Conservation (phyloP, 768 basidiomycete species). For the Rhodocollybia butyracea region DNA sequence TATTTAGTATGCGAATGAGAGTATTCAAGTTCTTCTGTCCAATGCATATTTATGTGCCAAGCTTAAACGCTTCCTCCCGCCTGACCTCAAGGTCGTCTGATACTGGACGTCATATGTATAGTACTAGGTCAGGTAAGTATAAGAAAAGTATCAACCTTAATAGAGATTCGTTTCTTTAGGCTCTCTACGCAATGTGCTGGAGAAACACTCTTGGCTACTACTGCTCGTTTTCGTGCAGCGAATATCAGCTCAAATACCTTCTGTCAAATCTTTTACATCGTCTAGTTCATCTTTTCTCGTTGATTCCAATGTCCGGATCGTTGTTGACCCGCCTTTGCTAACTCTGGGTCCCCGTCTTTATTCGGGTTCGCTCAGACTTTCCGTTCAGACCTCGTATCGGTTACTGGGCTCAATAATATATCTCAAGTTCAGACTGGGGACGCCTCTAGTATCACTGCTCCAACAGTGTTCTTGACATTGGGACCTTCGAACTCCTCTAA, state of each 20-base stretch:
- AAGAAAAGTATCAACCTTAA: no score
- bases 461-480: slow-evolving; percentile 30
- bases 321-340: slow-evolving; percentile 31
- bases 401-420: slow-evolving; percentile 26
- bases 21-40: no score
- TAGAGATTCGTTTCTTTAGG: no score
- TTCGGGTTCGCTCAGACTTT: slow-evolving; percentile 34
- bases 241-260: slow-evolving; percentile 29
- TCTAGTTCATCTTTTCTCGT: slow-evolving; percentile 25
- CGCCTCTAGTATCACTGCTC: background rate
- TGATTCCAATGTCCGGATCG: slow-evolving; percentile 24
- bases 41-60: no score
- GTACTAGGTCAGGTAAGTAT: no score
- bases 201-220: no score
- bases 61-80: no score
- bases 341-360: slow-evolving; percentile 25
- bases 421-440: slow-evolving; percentile 13
- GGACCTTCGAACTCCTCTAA: slow-evolving; percentile 15
- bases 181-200: no score
- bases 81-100: no score
- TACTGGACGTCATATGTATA: no score
- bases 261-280: slow-evolving; percentile 29
- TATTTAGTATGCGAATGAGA: no score
- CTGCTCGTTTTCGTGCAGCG: background rate
- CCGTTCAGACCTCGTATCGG: slow-evolving; percentile 27